phyloP scores from a whole-genome alignment of 345 rosid genomes.

The Brassica incana region DNA sequence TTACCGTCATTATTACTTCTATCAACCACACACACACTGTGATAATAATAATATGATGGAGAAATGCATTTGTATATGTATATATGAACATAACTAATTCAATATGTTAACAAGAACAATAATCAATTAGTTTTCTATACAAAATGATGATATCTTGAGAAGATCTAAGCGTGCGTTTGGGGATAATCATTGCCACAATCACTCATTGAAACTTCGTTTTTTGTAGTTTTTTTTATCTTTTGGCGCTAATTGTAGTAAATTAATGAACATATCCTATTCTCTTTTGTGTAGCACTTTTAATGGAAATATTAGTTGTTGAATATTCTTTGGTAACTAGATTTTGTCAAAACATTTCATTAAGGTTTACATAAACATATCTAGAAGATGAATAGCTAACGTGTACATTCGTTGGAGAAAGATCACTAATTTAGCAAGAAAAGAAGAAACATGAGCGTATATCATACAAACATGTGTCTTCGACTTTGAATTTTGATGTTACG shows the following conservation, averaged over 20 bases:
- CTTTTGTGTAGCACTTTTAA: neutral
- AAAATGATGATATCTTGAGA: slow-evolving; percentile 29
- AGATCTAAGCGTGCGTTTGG: slow-evolving; percentile 37
- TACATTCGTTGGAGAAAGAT: neutral
- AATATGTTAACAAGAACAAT: neutral
- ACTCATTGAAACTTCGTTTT: slow-evolving; percentile 28
- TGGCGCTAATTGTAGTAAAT: neutral
- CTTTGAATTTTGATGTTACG: slow-evolving; percentile 17
- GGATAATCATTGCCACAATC: slow-evolving; percentile 39
- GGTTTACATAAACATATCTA: neutral
- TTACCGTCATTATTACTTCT: slow-evolving; percentile 20
- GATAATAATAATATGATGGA: slow-evolving; percentile 13
- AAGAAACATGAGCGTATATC: slow-evolving; percentile 2
- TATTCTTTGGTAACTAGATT: neutral
- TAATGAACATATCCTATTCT: slow-evolving; percentile 6
- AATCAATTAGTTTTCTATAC: neutral
- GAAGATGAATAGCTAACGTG: neutral
- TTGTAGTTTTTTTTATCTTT: neutral
- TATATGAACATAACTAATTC: neutral
- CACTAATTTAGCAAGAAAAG: neutral
- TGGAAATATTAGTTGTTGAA: neutral
- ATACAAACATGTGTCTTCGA: slow-evolving; percentile 25
- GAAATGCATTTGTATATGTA: slow-evolving; percentile 5
- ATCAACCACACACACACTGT: slow-evolving; percentile 8
- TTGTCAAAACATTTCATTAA: neutral